Percentiles rank a stretch among this genome's conserved stretches.
phyloP scores from a whole-genome alignment of 805 yeast genomes.

The Nakazawaea ernobii region DNA sequence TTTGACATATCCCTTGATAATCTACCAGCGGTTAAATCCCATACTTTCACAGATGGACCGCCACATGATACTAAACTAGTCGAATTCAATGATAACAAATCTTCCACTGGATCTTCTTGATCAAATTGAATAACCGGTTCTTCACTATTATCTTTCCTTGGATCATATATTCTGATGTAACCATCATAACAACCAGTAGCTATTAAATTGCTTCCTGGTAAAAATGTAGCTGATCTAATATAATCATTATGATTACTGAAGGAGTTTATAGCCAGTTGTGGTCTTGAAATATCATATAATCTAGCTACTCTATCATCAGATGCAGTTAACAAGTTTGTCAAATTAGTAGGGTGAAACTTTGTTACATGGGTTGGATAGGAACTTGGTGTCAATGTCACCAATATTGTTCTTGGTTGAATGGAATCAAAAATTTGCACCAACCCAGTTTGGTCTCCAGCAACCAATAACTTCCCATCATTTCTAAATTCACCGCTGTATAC shows the following conservation, averaged over 20 bases:
- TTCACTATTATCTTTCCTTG: constrained; percentile 41
- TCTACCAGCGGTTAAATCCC: constrained; percentile 87
- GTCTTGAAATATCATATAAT: constrained; percentile 81
- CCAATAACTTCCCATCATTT: constrained; percentile 83
- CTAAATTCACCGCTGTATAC: constrained; percentile 91
- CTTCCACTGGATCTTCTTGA: constrained; percentile 82
- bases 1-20: constrained; percentile 66
- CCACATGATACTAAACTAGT: constrained; percentile 77
- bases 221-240: constrained; percentile 73
- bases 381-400: constrained; percentile 79
- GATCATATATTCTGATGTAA: constrained; percentile 73
- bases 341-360: constrained; percentile 75
- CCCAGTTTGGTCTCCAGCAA: constrained; percentile 95
- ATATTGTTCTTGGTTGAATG: constrained; percentile 65
- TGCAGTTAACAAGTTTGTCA: constrained; percentile 76
- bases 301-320: constrained; percentile 87
- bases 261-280: constrained; percentile 63
- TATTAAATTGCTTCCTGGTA: constrained; percentile 71
- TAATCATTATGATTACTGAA: constrained; percentile 82
- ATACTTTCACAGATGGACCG: constrained; percentile 75
- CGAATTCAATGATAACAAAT: constrained; percentile 65
- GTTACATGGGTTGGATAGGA: constrained; percentile 90
- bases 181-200: constrained; percentile 96
- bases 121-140: constrained; percentile 59
- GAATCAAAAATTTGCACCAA: constrained; percentile 88